Evolutionary conservation across 192 early-diverging fungal genomes (phyloP).

Genomic region (Ambispora gerdemannii): DNA sequence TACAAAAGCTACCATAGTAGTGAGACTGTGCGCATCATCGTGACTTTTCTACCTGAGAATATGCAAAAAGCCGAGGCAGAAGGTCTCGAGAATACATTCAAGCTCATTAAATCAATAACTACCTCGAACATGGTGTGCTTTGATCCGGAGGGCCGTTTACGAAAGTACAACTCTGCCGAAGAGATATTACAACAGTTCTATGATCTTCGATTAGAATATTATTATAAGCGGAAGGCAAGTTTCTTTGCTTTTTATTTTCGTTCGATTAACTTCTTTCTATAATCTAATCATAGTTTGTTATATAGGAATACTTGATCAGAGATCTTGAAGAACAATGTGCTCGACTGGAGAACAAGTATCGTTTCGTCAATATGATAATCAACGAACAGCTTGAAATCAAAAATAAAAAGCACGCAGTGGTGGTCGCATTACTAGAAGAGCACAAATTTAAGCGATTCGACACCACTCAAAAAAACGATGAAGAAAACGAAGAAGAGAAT

Average conservation of each 20-base stretch:
- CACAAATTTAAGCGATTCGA: slow-evolving; percentile 65
- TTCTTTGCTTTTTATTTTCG: not conserved
- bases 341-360: slow-evolving; percentile 76
- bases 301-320: slow-evolving; percentile 57
- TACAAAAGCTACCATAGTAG: slow-evolving; percentile 74
- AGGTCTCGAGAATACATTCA: slow-evolving; percentile 83
- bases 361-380: slow-evolving; percentile 91
- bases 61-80: slow-evolving; percentile 71
- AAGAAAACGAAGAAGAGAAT: slow-evolving; percentile 39
- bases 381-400: slow-evolving; percentile 74
- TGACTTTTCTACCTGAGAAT: slow-evolving; percentile 62
- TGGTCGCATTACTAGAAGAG: slow-evolving; percentile 68
- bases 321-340: slow-evolving; percentile 63
- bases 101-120: slow-evolving; percentile 63
- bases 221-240: slow-evolving; percentile 83
- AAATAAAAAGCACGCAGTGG: slow-evolving; percentile 79
- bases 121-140: slow-evolving; percentile 95
- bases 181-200: slow-evolving; percentile 90
- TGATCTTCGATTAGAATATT: slow-evolving; percentile 75
- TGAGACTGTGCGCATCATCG: slow-evolving; percentile 57
- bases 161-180: slow-evolving; percentile 71
- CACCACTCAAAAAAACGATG: slow-evolving; percentile 40
- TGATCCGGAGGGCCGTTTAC: slow-evolving; percentile 79
- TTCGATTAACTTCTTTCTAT: not conserved
- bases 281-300: not conserved